Conservation (phyloP, 208 protist genomes). For the Crithidia expoeki region DNA sequence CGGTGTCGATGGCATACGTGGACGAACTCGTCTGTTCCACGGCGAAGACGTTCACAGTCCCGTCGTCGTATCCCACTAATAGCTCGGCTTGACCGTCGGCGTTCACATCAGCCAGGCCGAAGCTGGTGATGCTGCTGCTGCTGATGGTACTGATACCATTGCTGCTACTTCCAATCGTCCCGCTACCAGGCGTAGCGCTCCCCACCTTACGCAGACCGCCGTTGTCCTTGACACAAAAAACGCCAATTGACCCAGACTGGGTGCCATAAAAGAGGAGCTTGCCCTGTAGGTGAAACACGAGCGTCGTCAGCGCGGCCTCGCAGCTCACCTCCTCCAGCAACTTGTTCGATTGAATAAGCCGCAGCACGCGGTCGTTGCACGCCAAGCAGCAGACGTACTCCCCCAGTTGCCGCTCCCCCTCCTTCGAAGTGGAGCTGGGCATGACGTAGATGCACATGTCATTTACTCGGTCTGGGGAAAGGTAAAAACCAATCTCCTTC, state of each 20-base stretch:
- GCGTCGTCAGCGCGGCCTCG: conserved; percentile 72
- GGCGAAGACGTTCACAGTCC: conserved; percentile 67
- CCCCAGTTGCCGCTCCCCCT: conserved; percentile 33
- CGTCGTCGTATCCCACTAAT: conserved; percentile 81
- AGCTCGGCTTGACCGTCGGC: conserved; percentile 67
- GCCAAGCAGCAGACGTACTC: conserved; percentile 79
- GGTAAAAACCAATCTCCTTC: conserved; percentile 86
- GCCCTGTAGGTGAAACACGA: conserved; percentile 36
- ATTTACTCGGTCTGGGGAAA: conserved; percentile 87
- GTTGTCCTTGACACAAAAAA: conserved; percentile 43
- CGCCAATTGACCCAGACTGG: conserved; percentile 73
- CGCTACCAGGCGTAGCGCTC: conserved; percentile 30
- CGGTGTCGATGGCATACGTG: background rate
- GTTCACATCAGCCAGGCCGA: conserved; percentile 69
- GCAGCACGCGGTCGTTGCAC: conserved; percentile 84
- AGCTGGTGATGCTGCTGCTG: conserved; percentile 47
- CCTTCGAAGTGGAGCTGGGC: conserved; percentile 2
- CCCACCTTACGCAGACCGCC: conserved; percentile 35
- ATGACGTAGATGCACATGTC: conserved; percentile 49
- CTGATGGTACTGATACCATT: conserved; percentile 38
- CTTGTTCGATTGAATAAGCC: conserved; percentile 62
- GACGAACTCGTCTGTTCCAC: conserved; percentile 19
- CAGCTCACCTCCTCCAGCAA: conserved; percentile 66
- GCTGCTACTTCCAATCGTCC: background rate
- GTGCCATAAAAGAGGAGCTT: conserved; percentile 81